Evolutionary conservation across 805 yeast genomes (phyloP).

Genomic region (Wickerhamomyces rabaulensis): DNA sequence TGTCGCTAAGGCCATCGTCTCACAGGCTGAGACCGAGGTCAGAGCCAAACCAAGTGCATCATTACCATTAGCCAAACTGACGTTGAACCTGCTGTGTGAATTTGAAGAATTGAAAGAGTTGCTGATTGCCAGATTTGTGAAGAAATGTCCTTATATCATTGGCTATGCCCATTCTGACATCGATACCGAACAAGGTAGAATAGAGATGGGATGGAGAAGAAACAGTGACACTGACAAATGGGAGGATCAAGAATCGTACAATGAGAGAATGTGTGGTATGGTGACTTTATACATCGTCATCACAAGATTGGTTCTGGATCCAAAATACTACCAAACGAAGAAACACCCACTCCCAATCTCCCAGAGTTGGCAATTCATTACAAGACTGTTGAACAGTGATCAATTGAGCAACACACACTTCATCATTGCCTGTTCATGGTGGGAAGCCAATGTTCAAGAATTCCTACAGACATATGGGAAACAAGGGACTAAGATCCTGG

Average conservation of each 20-base stretch:
- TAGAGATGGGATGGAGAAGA: slow-evolving; percentile 84
- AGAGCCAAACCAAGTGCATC: slow-evolving; percentile 74
- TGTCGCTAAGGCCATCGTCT: slow-evolving; percentile 77
- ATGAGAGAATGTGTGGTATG: slow-evolving; percentile 86
- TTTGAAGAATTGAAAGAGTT: slow-evolving; percentile 38
- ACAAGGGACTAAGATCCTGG: slow-evolving; percentile 65
- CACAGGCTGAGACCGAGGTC: slow-evolving; percentile 92
- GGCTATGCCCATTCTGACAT: slow-evolving; percentile 67
- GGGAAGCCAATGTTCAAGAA: slow-evolving; percentile 74
- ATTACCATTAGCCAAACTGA: slow-evolving; percentile 67
- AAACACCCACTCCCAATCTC: slow-evolving; percentile 53
- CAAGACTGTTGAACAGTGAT: slow-evolving; percentile 59
- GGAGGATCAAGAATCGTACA: slow-evolving; percentile 61
- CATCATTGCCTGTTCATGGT: slow-evolving; percentile 74
- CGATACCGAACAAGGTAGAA: slow-evolving; percentile 77
- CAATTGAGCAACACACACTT: slow-evolving; percentile 65
- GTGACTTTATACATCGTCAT: slow-evolving; percentile 74
- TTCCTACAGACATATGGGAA: slow-evolving; percentile 54
- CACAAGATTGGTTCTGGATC: slow-evolving; percentile 43
- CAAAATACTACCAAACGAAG: slow-evolving; percentile 22
- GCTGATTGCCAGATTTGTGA: slow-evolving; percentile 72
- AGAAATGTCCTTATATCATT: slow-evolving; percentile 84
- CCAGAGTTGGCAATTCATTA: slow-evolving; percentile 65
- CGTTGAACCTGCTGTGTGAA: slow-evolving; percentile 46
- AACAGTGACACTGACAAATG: slow-evolving; percentile 29